These are phyloP conservation scores for Russula virescens DNA, from an alignment of 768 basidiomycete species.

Conservation along the genomic window DNA sequence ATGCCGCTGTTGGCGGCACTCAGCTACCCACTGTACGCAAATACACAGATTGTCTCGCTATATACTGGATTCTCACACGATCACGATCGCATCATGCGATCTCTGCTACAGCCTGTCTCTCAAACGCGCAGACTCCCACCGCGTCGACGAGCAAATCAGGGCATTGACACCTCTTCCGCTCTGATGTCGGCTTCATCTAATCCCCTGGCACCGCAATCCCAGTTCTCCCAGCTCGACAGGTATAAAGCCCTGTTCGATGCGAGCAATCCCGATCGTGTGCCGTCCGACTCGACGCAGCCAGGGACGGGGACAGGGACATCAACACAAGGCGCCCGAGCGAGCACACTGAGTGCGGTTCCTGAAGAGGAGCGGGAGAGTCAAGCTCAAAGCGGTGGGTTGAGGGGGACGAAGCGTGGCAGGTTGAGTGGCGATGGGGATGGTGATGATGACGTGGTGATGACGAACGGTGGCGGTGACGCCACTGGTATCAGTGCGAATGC, in stretches of 20 bases:
- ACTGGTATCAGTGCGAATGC: not conserved
- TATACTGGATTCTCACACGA: not conserved
- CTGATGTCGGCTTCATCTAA: not conserved
- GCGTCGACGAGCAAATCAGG: slow-evolving; percentile 14
- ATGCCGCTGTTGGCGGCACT: not conserved
- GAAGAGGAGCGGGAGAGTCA: slow-evolving; percentile 20
- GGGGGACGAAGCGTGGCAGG: slow-evolving; percentile 17
- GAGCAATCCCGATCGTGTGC: slow-evolving; percentile 21
- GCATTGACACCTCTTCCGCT: slow-evolving; percentile 1
- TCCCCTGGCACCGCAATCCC: not conserved
- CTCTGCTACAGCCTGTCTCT: slow-evolving; percentile 9
- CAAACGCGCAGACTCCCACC: slow-evolving; percentile 14
- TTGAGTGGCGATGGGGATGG: not conserved
- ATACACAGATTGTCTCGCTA: too few relatives aligned
- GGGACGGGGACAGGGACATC: slow-evolving; percentile 4
- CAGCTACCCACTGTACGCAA: slow-evolving; percentile 17
- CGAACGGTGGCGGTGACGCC: not conserved
- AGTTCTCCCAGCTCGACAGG: slow-evolving; percentile 20
- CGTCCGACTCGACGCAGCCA: slow-evolving; percentile 1
- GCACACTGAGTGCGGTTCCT: slow-evolving; percentile 1
- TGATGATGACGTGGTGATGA: not conserved
- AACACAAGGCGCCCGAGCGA: not conserved
- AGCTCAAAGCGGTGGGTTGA: not conserved
- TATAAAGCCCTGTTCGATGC: slow-evolving; percentile 23
- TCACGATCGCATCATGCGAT: not conserved